Evolutionary conservation across 257 asterid genomes (phyloP), one percentile per base, ranked within the genome.

Genomic region (Avicennia marina): DNA sequence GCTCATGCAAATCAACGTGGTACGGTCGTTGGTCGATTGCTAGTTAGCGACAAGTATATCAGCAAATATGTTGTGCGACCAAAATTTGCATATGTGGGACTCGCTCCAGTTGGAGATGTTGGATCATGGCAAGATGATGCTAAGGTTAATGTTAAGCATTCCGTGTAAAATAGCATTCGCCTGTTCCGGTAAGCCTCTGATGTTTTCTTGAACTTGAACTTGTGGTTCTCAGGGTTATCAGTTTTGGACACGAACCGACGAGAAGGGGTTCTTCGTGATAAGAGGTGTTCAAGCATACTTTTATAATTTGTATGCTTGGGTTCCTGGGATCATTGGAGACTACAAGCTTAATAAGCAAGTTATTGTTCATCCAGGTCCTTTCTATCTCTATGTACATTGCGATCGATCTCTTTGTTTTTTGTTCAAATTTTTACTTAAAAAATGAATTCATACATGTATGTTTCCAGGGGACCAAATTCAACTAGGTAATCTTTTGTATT

Each of bases 51-150:
- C 64, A 40, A 68, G 78, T 81, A 77, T 58, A 41, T 74, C 0
- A 39, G 39, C n/a, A 36, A n/a, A 42, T 53, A 64, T 2, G 31
- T 4, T 11, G 19, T 64, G 1, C 71, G 81, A 0, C 86, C 90
- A 12, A 76, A 62, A 56, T 67, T 61, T 44, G 89, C 95, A 2
- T 77, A 70, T 53, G 73, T 90, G 4, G 98, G 96, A 34, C 56
- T 90, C 65, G 98, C 98, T 18, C 59, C 80, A 4, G 87, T 81
- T 0, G 96, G 96, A 55, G 56, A 56, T 17, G 64, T 34, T 0
- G 96, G 96, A 57, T 84, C 95, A 1, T 90, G 98, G 96, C 95
- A 84, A 73, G 52, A 13, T 1, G 87, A 82, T 0, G 43, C 72
- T 56, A 82, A 90, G 94, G 96, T 60, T 12, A 29, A 2, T 18